Percentiles rank a stretch among this genome's conserved stretches.
Evolutionary conservation across 2,329 filamentous ascomycete species (phyloP).

Genomic region (Epichloe hybrida): DNA sequence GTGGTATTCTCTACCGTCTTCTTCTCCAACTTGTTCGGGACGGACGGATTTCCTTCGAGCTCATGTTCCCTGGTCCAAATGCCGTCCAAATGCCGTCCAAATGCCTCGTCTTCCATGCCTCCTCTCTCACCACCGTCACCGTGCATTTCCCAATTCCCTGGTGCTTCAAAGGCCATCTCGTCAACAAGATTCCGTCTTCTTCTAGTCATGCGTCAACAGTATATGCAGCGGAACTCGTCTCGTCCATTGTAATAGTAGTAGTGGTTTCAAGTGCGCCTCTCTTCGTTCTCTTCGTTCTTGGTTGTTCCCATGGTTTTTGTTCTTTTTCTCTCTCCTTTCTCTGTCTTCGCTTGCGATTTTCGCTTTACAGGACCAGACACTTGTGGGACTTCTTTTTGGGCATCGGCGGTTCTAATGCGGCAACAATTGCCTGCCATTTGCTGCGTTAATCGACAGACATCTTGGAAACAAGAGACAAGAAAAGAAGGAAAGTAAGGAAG

Average conservation of each 20-base stretch:
- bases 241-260: slow-evolving; percentile 2
- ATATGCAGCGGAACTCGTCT: slow-evolving; percentile 2
- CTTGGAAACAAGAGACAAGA: background rate
- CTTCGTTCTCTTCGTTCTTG: background rate
- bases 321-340: slow-evolving; percentile 2
- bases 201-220: slow-evolving; percentile 5
- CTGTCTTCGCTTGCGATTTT: background rate
- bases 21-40: background rate
- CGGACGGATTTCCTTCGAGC: background rate
- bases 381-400: slow-evolving; percentile 64
- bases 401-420: slow-evolving; percentile 76
- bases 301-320: background rate
- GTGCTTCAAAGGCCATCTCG: slow-evolving; percentile 4
- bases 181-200: slow-evolving; percentile 2
- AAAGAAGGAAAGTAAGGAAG: background rate
- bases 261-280: background rate
- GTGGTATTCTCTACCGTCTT: background rate
- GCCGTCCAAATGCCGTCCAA: background rate
- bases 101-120: background rate
- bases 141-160: background rate
- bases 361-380: slow-evolving; percentile 52
- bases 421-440: slow-evolving; percentile 67
- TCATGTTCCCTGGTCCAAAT: background rate
- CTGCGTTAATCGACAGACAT: background rate
- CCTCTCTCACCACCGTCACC: background rate